Conservation (phyloP, 306 rosid genomes). For the Dicorynia guianensis region DNA sequence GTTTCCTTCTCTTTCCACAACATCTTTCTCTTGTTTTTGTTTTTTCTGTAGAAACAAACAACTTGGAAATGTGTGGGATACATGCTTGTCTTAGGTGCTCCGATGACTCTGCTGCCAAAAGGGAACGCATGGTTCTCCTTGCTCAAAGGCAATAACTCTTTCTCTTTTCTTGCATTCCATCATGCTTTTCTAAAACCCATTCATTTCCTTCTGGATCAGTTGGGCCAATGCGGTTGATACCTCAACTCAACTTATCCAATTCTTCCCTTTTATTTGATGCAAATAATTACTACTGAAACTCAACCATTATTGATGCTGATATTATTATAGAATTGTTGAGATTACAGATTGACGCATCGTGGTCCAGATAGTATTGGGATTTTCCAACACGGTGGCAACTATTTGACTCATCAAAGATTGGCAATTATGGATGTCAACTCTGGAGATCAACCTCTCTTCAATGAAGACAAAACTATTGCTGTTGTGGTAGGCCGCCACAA, state of each 20-base stretch:
- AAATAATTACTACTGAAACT: no score
- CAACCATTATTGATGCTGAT: not conserved
- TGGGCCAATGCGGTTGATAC: no score
- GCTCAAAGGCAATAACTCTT: not conserved
- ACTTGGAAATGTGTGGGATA: not conserved
- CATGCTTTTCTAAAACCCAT: not conserved
- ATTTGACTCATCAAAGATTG: slow-evolving; percentile 65
- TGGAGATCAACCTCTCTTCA: slow-evolving; percentile 72
- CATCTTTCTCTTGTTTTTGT: no score
- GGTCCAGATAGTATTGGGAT: slow-evolving; percentile 78
- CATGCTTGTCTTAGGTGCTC: slow-evolving; percentile 8
- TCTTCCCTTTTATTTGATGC: no score
- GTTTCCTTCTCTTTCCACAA: no score
- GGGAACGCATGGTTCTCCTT: not conserved
- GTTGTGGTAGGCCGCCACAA: slow-evolving; percentile 51
- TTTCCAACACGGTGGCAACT: slow-evolving; percentile 58
- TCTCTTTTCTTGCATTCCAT: not conserved
- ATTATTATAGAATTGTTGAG: not conserved
- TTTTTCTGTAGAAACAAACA: no score
- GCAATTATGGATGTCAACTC: slow-evolving; percentile 73
- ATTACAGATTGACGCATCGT: slow-evolving; percentile 63
- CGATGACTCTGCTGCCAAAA: slow-evolving; percentile 4
- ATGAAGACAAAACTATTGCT: slow-evolving; percentile 56
- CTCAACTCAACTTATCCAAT: no score
- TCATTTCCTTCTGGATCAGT: not conserved